phyloP scores from a whole-genome alignment of 2,329 filamentous ascomycete species.

The Pestalotiopsis sp. region DNA sequence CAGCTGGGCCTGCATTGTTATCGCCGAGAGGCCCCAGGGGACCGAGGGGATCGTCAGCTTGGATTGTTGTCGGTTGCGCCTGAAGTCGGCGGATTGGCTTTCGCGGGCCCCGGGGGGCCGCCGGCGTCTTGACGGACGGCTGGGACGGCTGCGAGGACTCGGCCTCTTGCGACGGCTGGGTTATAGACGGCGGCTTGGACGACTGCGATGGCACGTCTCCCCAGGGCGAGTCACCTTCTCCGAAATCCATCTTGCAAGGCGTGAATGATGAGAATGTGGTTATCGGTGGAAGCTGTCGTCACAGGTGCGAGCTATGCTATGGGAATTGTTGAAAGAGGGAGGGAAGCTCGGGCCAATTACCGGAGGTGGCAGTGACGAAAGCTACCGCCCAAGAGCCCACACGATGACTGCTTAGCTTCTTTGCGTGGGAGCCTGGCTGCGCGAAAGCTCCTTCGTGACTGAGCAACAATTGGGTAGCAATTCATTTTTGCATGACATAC shows the following conservation, averaged over 20 bases:
- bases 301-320: conserved; percentile 2
- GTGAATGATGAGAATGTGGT: neutral
- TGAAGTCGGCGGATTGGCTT: conserved; percentile 60
- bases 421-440: neutral
- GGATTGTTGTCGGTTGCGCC: conserved; percentile 76
- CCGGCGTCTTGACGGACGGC: conserved; percentile 30
- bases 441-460: neutral
- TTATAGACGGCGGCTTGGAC: conserved; percentile 26
- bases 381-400: neutral
- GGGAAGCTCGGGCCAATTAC: conserved; percentile 14
- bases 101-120: conserved; percentile 25
- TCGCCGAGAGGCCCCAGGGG: conserved; percentile 72
- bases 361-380: conserved; percentile 8
- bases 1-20: conserved; percentile 39
- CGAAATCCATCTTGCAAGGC: conserved; percentile 41
- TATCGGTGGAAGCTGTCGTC: conserved; percentile 8
- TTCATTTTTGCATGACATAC: no score
- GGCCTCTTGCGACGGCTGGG: conserved; percentile 25
- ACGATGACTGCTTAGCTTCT: neutral
- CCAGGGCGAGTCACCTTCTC: conserved; percentile 48
- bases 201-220: conserved; percentile 46
- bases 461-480: neutral
- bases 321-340: conserved; percentile 5
- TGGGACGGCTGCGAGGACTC: conserved; percentile 33
- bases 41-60: conserved; percentile 77